Conservation (phyloP, 352 stramenopile genomes). For the Aphanomyces astaci region DNA sequence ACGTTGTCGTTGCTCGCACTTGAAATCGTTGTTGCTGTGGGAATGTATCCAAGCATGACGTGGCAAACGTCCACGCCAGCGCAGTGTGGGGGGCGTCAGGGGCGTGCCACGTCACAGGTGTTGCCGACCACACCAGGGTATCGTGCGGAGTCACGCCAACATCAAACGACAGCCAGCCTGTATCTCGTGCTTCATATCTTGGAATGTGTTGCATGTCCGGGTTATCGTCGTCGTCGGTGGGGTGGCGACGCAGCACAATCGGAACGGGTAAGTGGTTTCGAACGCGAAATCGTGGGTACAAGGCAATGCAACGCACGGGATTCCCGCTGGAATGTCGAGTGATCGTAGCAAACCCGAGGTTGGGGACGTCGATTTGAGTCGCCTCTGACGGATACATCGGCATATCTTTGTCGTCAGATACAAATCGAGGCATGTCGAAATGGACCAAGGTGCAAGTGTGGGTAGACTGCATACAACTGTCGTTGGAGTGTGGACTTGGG, state of each 20-base stretch:
- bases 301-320: not conserved
- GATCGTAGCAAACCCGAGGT: not conserved
- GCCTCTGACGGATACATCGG: not conserved
- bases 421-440: constrained; percentile 1
- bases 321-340: not conserved
- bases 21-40: too few species aligned
- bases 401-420: not conserved
- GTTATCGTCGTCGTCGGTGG: too few species aligned
- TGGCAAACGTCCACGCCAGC: not conserved
- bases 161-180: not conserved
- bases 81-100: not conserved
- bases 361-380: not conserved
- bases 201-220: too few species aligned
- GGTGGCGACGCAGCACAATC: not conserved
- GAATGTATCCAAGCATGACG: too few species aligned
- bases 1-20: too few species aligned
- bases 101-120: not conserved
- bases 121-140: not conserved
- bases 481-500: not conserved
- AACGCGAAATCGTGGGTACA: not conserved
- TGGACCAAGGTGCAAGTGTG: not conserved
- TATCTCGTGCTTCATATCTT: not conserved
- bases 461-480: not conserved
- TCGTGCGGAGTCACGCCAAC: not conserved
- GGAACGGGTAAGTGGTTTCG: not conserved